Percentiles rank a stretch among this genome's conserved stretches.
Conservation (phyloP, 345 rosid species). For the Erucastrum elatum region DNA sequence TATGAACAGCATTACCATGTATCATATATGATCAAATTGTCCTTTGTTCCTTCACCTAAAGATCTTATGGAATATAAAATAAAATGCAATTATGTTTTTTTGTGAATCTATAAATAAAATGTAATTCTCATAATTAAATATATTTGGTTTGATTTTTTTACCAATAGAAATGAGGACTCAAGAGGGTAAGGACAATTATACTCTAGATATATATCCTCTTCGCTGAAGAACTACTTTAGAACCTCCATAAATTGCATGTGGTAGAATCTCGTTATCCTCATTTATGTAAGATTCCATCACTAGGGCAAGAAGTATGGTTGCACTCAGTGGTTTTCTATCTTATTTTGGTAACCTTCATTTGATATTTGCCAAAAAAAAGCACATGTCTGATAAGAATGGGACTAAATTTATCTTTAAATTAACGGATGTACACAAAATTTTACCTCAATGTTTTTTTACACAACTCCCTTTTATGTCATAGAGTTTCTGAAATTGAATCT, state of each 20-base stretch:
- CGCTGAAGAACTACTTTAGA: no score
- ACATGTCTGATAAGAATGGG: neutral
- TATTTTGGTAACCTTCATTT: no score
- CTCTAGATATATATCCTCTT: no score
- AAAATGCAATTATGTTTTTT: neutral
- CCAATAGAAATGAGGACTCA: no score
- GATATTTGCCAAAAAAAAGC: neutral
- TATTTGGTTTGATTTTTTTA: no score
- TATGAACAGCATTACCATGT: neutral
- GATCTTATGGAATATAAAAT: neutral
- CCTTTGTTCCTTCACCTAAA: neutral
- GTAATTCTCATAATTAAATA: neutral
- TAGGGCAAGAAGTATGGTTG: no score
- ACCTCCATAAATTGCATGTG: no score
- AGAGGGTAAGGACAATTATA: no score
- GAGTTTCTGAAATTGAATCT: neutral
- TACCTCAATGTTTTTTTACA: neutral
- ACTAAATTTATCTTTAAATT: neutral
- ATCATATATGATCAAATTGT: neutral
- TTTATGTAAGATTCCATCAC: no score
- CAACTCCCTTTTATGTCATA: neutral
- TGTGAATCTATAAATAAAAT: neutral
- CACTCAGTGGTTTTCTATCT: no score
- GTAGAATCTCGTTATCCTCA: no score
- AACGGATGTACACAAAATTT: neutral